phyloP scores from a whole-genome alignment of 495 filamentous ascomycete species.

The Jackrogersella multiformis region DNA sequence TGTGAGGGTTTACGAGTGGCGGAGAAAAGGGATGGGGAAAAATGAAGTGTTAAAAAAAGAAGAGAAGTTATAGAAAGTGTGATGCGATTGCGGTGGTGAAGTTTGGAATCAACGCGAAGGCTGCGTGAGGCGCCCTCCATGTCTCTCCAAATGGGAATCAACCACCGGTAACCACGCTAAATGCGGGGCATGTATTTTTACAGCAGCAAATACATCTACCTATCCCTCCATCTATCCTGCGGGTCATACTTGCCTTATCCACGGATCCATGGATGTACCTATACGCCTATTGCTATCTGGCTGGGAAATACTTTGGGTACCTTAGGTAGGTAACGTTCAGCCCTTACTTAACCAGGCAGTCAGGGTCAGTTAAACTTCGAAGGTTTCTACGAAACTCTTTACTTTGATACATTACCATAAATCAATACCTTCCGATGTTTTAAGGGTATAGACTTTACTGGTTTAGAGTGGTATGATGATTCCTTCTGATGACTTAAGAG shows the following conservation, averaged over 20 bases:
- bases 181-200: conserved; percentile 42
- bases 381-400: no score
- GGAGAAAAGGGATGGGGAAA: conserved; percentile 13
- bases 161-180: conserved; percentile 32
- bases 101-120: conserved; percentile 44
- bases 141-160: conserved; percentile 21
- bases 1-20: neutral
- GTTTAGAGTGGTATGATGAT: no score
- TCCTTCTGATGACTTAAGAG: no score
- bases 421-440: no score
- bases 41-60: conserved; percentile 12
- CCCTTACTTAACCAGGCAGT: neutral
- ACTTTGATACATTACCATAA: no score
- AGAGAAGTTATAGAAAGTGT: conserved; percentile 19
- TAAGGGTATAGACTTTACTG: no score
- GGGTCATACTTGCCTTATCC: conserved; percentile 5
- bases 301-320: no score
- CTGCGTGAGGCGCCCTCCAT: conserved; percentile 28
- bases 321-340: neutral
- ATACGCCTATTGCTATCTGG: neutral
- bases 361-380: no score
- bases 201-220: neutral
- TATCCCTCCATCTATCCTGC: neutral
- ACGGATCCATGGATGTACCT: neutral
- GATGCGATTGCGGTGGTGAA: conserved; percentile 48